phyloP scores from a whole-genome alignment of 2,329 filamentous ascomycete species.

The Cladorrhinum sp. region DNA sequence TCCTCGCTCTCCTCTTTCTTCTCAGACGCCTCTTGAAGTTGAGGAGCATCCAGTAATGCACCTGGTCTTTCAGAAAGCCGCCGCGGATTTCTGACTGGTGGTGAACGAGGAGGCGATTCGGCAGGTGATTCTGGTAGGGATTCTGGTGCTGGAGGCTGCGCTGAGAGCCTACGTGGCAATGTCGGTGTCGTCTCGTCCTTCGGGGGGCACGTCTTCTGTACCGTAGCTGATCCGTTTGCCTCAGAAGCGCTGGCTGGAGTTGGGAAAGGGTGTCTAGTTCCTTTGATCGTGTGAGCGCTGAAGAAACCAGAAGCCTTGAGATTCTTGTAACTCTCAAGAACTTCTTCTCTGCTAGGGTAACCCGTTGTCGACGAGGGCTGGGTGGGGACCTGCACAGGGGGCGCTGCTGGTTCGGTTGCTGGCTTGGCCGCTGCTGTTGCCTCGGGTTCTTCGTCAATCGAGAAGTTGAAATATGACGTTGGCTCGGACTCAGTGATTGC shows the following conservation, averaged over 20 bases:
- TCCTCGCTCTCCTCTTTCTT: conserved; percentile 12
- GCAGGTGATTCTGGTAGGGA: conserved; percentile 5
- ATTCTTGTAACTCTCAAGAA: conserved; percentile 55
- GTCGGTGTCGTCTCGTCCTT: conserved; percentile 5
- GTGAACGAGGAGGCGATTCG: conserved; percentile 10
- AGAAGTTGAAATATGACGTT: conserved; percentile 28
- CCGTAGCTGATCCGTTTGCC: background rate
- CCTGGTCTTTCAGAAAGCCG: conserved; percentile 25
- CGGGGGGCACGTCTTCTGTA: background rate
- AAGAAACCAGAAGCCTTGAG: conserved; percentile 59
- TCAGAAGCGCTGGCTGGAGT: conserved; percentile 6
- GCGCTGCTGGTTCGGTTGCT: background rate
- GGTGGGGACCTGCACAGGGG: background rate
- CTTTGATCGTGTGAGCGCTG: conserved; percentile 55
- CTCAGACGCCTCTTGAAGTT: conserved; percentile 14
- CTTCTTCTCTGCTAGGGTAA: conserved; percentile 45
- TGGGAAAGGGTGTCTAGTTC: conserved; percentile 47
- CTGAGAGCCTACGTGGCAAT: conserved; percentile 8
- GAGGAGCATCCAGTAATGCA: conserved; percentile 13
- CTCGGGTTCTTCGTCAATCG: conserved; percentile 10
- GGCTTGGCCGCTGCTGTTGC: background rate
- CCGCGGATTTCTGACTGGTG: conserved; percentile 26
- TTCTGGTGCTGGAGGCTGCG: conserved; percentile 11
- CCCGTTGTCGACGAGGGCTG: conserved; percentile 29
- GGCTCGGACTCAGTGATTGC: conserved; percentile 17